Evolutionary conservation across 2,329 filamentous ascomycete genomes (phyloP), one percentile per base, ranked within the genome.

Genomic region (Pezicula carpinea): DNA sequence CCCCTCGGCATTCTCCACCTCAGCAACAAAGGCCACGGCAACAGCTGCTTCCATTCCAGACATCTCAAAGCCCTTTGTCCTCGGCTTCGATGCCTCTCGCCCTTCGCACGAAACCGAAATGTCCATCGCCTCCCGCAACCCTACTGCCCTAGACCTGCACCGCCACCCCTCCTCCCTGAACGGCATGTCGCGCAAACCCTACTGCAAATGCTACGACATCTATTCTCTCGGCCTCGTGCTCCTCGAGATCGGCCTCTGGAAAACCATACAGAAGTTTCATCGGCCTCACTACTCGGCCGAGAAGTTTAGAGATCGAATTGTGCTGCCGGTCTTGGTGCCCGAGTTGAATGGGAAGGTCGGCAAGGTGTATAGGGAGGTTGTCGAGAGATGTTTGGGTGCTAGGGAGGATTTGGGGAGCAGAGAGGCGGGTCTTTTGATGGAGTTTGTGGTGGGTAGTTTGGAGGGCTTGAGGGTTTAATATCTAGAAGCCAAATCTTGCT

Each of bases 241-340:
- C 7, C 64, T 75, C 4, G 73, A 76, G 59, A 72, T 76, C 22
- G 70, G 70, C 3, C 58, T 71, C 22, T 73, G 71, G 68, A 70
- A 71, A 55, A 58, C 63, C 31, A 55, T 74, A 8, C 65, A 69
- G 53, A 58, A 61, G 1, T 71, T 68, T 44, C 62, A 70, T 54
- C 70, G 67, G 54, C 57, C 65, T 15, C 67, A 69, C 49, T 73
- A 72, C 51, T 67, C 68, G 5, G 63, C 66, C 2, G 65, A 67
- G 43, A 63, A 64, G 15, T 73, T 70, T 61, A 63, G 70, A 21
- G 69, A 73, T 45, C 68, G 64, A 48, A 62, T 73, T 21, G 57
- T 72, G 8, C 50, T 70, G 40, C 62, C 66, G 10, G 64, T 62
- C 10, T 59, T 74, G 17, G 68, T 73, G 3, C 68, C 69, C 1